Conservation (phyloP, 2,329 filamentous ascomycete genomes). For the Macrophomina tecta region DNA sequence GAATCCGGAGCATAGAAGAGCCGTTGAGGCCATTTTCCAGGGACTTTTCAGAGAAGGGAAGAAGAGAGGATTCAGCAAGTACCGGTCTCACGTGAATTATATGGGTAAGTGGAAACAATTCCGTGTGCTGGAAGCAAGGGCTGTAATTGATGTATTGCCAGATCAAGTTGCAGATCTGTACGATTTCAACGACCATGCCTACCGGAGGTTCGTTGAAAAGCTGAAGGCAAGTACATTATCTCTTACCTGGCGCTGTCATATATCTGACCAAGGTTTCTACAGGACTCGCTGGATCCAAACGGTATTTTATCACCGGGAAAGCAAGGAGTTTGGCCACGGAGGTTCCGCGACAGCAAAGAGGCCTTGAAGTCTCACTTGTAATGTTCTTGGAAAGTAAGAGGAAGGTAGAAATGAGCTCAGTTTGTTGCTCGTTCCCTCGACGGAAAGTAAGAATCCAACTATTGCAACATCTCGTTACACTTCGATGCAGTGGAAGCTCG, state of each 20-base stretch:
- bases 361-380: neutral
- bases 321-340: constrained; percentile 34
- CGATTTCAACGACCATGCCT: constrained; percentile 51
- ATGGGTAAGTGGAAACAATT: constrained; percentile 42
- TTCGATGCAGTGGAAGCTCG: no score
- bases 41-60: constrained; percentile 48
- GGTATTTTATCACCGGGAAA: constrained; percentile 38
- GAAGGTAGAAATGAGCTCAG: neutral
- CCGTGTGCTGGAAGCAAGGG: no score
- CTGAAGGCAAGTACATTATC: constrained; percentile 36
- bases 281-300: constrained; percentile 53
- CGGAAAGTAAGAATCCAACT: no score
- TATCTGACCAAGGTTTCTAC: no score
- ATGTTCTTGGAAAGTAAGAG: neutral
- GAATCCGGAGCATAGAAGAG: constrained; percentile 32
- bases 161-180: constrained; percentile 54
- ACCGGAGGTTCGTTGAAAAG: constrained; percentile 52
- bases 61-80: constrained; percentile 51
- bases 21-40: constrained; percentile 38
- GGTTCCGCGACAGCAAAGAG: constrained; percentile 30
- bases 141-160: neutral
- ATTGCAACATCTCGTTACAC: no score
- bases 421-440: no score
- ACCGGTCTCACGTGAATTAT: constrained; percentile 54
- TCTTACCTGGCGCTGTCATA: no score